Evolutionary conservation across 2,329 filamentous ascomycete species (phyloP).

Genomic region (Pleochaeta shiraiana): DNA sequence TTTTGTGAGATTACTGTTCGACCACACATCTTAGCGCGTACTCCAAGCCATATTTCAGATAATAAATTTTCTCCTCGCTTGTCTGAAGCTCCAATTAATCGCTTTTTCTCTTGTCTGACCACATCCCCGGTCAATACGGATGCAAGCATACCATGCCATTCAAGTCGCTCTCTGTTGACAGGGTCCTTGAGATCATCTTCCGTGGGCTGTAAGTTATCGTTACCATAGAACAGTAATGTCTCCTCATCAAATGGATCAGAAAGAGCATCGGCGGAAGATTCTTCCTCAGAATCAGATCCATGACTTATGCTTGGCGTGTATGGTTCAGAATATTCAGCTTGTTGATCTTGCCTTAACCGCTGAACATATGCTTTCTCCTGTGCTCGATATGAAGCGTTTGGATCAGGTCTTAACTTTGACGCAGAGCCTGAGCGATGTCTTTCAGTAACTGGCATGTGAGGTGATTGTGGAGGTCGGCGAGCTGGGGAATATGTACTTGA

Average conservation of each 20-base stretch:
- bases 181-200: conserved; percentile 78
- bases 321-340: conserved; percentile 29
- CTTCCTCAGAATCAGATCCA: conserved; percentile 59
- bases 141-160: conserved; percentile 97
- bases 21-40: conserved; percentile 66
- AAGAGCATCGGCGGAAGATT: conserved; percentile 73
- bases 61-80: conserved; percentile 41
- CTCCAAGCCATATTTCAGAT: conserved; percentile 67
- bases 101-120: conserved; percentile 93
- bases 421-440: conserved; percentile 34
- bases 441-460: conserved; percentile 21
- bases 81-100: conserved; percentile 58
- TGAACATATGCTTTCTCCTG: conserved; percentile 94
- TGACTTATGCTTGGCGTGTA: conserved; percentile 47
- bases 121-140: conserved; percentile 93
- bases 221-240: conserved; percentile 78
- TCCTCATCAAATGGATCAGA: conserved; percentile 75
- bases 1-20: conserved; percentile 66
- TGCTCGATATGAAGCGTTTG: conserved; percentile 52
- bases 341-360: conserved; percentile 60
- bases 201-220: conserved; percentile 72
- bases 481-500: conserved; percentile 59
- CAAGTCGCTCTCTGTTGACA: conserved; percentile 68
- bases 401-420: conserved; percentile 36
- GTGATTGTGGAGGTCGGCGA: conserved; percentile 28